Evolutionary conservation across 768 basidiomycete species (phyloP).

Genomic region (Tricholoma flavovirens): DNA sequence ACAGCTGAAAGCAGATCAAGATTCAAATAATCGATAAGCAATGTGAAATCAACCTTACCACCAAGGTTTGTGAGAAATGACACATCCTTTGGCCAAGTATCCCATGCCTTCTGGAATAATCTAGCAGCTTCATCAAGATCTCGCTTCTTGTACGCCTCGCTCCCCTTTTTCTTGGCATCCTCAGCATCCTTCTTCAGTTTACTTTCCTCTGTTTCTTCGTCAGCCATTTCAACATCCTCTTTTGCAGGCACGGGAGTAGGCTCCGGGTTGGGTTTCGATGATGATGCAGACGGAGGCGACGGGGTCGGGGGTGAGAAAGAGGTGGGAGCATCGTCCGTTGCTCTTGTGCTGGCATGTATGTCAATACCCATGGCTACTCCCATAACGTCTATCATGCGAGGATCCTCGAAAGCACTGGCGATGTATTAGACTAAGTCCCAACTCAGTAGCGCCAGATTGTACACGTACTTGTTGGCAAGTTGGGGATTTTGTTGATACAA

Average conservation of each 20-base stretch:
- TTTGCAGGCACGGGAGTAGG: slow-evolving; percentile 34
- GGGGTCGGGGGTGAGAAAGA: slow-evolving; percentile 32
- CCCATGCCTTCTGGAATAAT: slow-evolving; percentile 87
- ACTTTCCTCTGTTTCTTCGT: slow-evolving; percentile 64
- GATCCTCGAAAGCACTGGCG: slow-evolving; percentile 59
- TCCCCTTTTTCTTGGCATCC: slow-evolving; percentile 72
- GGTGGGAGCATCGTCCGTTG: slow-evolving; percentile 73
- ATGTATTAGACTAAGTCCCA: slow-evolving; percentile 3
- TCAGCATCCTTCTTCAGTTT: slow-evolving; percentile 73
- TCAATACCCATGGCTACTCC: slow-evolving; percentile 93
- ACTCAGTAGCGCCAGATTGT: background rate
- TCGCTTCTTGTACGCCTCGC: slow-evolving; percentile 80
- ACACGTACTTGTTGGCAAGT: slow-evolving; percentile 52
- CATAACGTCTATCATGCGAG: slow-evolving; percentile 90
- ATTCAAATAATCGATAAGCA: background rate
- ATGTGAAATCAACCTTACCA: slow-evolving; percentile 37
- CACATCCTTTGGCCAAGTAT: slow-evolving; percentile 87
- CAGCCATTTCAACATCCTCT: slow-evolving; percentile 66
- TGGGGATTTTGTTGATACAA: slow-evolving; percentile 63
- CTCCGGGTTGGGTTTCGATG: slow-evolving; percentile 34
- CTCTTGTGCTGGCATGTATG: slow-evolving; percentile 82
- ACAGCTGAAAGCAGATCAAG: slow-evolving; percentile 50
- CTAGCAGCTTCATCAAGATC: slow-evolving; percentile 72
- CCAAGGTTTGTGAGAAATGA: slow-evolving; percentile 90
- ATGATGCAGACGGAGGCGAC: slow-evolving; percentile 40